phyloP scores from a whole-genome alignment of 768 basidiomycete genomes.

The Chlorophyllum brunneum region DNA sequence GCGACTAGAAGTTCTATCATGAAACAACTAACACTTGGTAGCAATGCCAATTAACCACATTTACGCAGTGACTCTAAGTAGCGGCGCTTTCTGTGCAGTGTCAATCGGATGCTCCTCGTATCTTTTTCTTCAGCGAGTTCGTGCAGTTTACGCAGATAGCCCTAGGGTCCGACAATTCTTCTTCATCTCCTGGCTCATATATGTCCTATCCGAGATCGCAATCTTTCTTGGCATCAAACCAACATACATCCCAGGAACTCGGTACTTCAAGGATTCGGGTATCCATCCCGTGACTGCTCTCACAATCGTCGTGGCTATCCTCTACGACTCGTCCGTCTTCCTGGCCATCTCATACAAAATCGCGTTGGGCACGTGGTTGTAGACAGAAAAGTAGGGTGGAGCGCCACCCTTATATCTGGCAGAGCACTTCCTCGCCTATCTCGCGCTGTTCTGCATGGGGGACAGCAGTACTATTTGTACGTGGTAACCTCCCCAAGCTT shows the following conservation, averaged over 20 bases:
- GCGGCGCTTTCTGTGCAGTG: not conserved
- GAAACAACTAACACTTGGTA: not conserved
- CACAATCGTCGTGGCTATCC: conserved; percentile 19
- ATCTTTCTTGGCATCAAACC: not conserved
- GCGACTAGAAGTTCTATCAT: not conserved
- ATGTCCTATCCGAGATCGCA: not conserved
- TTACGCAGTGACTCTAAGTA: not conserved
- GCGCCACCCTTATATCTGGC: conserved; percentile 17
- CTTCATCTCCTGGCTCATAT: not conserved
- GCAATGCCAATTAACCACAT: not conserved
- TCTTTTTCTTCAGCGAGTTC: not conserved
- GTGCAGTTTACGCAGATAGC: not conserved
- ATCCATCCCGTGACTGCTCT: conserved; percentile 22
- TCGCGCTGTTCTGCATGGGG: conserved; percentile 22
- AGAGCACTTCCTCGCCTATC: conserved; percentile 21
- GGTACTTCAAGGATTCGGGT: conserved; percentile 24
- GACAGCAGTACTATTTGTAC: conserved; percentile 32
- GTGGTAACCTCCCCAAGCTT: conserved; percentile 9
- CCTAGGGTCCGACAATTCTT: not conserved
- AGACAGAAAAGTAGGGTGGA: conserved; percentile 10
- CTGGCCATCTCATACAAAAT: conserved; percentile 28
- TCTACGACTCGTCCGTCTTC: conserved; percentile 30
- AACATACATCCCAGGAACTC: not conserved
- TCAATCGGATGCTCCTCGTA: not conserved
- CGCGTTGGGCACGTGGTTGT: conserved; percentile 15